Evolutionary conservation across 306 rosid genomes (phyloP), one percentile per base, ranked within the genome.

Genomic region (Sechiopsis laciniata): DNA sequence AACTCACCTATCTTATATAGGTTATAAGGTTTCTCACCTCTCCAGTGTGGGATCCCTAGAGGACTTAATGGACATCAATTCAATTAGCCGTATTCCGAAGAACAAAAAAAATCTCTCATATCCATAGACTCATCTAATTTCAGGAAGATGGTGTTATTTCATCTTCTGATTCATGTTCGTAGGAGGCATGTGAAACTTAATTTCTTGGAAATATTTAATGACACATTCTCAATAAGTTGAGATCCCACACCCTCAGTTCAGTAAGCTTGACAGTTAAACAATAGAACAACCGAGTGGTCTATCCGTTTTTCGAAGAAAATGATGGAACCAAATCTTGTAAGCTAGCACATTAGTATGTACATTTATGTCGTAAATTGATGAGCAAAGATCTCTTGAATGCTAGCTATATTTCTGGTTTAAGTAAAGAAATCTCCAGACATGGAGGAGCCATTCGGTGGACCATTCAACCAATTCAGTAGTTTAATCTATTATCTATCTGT

Each of bases 401-500:
- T 8, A 15, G 50, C 7, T 40, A 40, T 7, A 65, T 37, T 45
- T 40, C 29, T 37, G 15, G 26, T 35, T 21, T 20, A 17, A 65
- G 52, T 8, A n/a, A 65, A 40, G 71, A n/a, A 35, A 65, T 40
- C 71, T 65, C 71, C 53, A 9, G 52, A 35, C 53, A 65, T 65
- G 71, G 22, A 65, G 15, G 71, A 65, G 22, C 71, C 52, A 17
- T 64, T 64, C 3, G 53, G 52, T 40, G 24, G 17, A 45, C 37
- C 37, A 37, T n/a, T 29, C 10, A 12, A 69, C 56, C 40, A 6
- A 70, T 16, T 19, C 45, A 48, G 58, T 50, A 21, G 40, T 68
- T 46, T 3, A 19, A 45, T 68, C 35, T 46, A 19, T 45, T 17
- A 35, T 67, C n/a, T n/a, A 10, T 67, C 9, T 48, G 42, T 69